phyloP scores from a whole-genome alignment of 495 filamentous ascomycete species.

The Neurospora sp. region DNA sequence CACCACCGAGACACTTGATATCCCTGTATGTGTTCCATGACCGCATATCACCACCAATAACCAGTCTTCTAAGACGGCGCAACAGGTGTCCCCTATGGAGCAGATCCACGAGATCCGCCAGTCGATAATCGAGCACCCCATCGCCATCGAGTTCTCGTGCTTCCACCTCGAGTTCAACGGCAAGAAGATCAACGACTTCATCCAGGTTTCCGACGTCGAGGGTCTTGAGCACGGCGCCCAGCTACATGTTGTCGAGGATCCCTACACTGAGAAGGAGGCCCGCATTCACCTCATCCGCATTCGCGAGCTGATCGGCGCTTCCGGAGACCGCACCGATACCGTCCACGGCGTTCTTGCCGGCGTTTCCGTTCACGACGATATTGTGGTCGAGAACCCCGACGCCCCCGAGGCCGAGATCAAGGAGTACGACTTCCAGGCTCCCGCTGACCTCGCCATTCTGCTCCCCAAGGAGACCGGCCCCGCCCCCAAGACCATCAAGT shows the following conservation, averaged over 20 bases:
- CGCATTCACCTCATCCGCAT: constrained; percentile 86
- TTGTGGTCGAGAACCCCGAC: constrained; percentile 33
- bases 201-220: constrained; percentile 85
- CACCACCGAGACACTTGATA: constrained; percentile 64
- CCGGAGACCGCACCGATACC: constrained; percentile 77
- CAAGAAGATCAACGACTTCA: constrained; percentile 83
- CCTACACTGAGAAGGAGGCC: constrained; percentile 97
- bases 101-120: constrained; percentile 96
- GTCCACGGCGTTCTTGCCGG: constrained; percentile 86
- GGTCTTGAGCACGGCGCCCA: constrained; percentile 64
- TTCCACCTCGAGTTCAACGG: constrained; percentile 91
- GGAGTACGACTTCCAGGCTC: constrained; percentile 65
- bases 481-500: constrained; percentile 79
- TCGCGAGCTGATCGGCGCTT: constrained; percentile 83
- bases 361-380: constrained; percentile 71
- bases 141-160: constrained; percentile 93
- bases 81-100: constrained; percentile 80
- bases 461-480: constrained; percentile 53
- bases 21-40: constrained; percentile 52
- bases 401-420: constrained; percentile 37
- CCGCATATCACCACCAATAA: not conserved
- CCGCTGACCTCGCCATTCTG: constrained; percentile 56
- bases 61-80: constrained; percentile 13
- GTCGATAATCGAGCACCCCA: constrained; percentile 88
- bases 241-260: constrained; percentile 78